phyloP scores from a whole-genome alignment of 192 early-diverging fungal species.

The Martensiomyces pterosporus region DNA sequence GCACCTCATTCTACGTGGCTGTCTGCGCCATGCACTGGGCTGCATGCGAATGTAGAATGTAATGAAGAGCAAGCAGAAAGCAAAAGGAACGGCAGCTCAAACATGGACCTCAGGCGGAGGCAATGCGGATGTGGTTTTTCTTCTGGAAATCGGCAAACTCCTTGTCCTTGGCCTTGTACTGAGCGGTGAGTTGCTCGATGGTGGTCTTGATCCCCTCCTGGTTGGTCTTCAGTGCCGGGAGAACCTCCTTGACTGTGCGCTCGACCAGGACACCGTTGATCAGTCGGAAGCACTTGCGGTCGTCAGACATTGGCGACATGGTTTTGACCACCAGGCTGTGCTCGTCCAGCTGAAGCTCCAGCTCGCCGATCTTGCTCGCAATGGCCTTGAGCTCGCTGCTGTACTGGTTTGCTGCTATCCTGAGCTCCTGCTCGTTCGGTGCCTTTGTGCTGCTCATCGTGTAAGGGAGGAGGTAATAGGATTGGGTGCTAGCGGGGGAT shows the following conservation, averaged over 20 bases:
- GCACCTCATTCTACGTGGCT: no score
- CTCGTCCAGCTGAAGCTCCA: constrained; percentile 91
- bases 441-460: constrained; percentile 8
- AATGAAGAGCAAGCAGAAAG: no score
- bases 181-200: constrained; percentile 68
- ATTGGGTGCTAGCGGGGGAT: no score
- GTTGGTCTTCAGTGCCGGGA: constrained; percentile 84
- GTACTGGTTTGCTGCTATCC: constrained; percentile 52
- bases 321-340: constrained; percentile 87
- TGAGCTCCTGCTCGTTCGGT: constrained; percentile 41
- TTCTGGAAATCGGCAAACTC: constrained; percentile 85
- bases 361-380: constrained; percentile 88
- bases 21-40: no score
- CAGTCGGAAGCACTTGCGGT: constrained; percentile 90
- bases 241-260: constrained; percentile 85
- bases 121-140: constrained; percentile 81
- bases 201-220: constrained; percentile 75
- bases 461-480: no score
- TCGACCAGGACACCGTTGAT: constrained; percentile 93
- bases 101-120: constrained; percentile 14
- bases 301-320: constrained; percentile 70
- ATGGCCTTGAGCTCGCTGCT: constrained; percentile 78
- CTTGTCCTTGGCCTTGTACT: constrained; percentile 87
- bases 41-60: no score
- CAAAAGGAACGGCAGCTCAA: no score